A percentile compares a stretch with the other conserved stretches of the same genome.
Conservation (phyloP, 805 yeast genomes). For the Hanseniaspora guilliermondii region DNA sequence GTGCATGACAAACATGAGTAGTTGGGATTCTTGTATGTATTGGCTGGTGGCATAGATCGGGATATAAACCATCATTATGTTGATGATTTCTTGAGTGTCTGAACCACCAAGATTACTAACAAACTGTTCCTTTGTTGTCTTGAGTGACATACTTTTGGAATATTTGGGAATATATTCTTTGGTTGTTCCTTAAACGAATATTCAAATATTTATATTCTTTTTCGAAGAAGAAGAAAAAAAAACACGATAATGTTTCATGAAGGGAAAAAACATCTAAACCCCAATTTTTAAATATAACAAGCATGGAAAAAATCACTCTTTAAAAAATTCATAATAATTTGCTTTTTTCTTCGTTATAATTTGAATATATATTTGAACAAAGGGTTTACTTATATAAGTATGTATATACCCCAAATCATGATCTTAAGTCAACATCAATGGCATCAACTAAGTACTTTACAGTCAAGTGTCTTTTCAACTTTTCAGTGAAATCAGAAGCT, state of each 20-base stretch:
- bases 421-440: slow-evolving; percentile 43
- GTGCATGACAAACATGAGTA: slow-evolving; percentile 4
- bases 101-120: slow-evolving; percentile 9
- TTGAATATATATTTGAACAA: background rate
- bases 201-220: too few species aligned
- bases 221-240: too few species aligned
- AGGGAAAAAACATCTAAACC: too few species aligned
- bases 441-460: slow-evolving; percentile 65
- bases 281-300: too few species aligned
- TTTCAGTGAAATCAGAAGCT: slow-evolving; percentile 83
- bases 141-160: background rate
- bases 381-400: background rate
- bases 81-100: slow-evolving; percentile 4
- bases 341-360: background rate
- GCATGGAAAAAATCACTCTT: too few species aligned
- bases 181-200: too few species aligned
- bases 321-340: too few species aligned
- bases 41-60: slow-evolving; percentile 3
- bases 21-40: background rate
- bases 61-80: slow-evolving; percentile 6
- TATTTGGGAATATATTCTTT: too few species aligned
- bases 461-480: slow-evolving; percentile 81
- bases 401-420: background rate
- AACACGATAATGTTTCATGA: too few species aligned
- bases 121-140: slow-evolving; percentile 11